Conservation (phyloP, 805 yeast genomes). For the Wickerhamomyces xylosicus region DNA sequence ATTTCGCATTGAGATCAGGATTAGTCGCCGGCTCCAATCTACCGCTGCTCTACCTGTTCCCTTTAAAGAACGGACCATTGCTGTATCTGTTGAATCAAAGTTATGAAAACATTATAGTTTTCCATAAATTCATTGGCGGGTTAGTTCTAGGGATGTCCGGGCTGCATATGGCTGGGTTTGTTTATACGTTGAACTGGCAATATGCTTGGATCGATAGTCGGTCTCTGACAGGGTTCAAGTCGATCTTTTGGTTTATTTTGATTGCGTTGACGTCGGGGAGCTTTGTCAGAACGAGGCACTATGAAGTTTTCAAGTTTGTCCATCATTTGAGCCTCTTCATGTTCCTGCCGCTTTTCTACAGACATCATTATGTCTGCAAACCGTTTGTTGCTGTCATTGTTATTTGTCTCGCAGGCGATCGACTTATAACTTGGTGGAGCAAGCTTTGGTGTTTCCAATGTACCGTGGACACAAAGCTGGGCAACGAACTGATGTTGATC, state of each 20-base stretch:
- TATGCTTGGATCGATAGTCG: conserved; percentile 5
- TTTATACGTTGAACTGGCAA: conserved; percentile 13
- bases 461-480: conserved; percentile 1
- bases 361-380: conserved; percentile 17
- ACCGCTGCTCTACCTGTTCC: conserved; percentile 18
- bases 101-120: conserved; percentile 16
- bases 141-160: conserved; percentile 11
- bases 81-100: conserved; percentile 10
- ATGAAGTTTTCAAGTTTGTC: conserved; percentile 14
- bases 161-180: conserved; percentile 12
- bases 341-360: conserved; percentile 17
- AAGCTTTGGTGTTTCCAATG: conserved; percentile 12
- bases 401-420: conserved; percentile 11
- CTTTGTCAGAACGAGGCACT: conserved; percentile 9
- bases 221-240: conserved; percentile 11
- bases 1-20: conserved; percentile 17
- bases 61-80: conserved; percentile 17
- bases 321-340: conserved; percentile 11
- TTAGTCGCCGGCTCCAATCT: conserved; percentile 17
- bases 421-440: conserved; percentile 9
- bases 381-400: conserved; percentile 13
- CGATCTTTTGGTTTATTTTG: conserved; percentile 5
- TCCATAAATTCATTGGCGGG: conserved; percentile 17
- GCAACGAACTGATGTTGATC: conserved; percentile 6
- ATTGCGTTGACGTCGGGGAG: conserved; percentile 9